These are phyloP conservation scores for Apiospora hydei DNA, from an alignment of 2,329 filamentous ascomycete genomes.

Conservation along the genomic window DNA sequence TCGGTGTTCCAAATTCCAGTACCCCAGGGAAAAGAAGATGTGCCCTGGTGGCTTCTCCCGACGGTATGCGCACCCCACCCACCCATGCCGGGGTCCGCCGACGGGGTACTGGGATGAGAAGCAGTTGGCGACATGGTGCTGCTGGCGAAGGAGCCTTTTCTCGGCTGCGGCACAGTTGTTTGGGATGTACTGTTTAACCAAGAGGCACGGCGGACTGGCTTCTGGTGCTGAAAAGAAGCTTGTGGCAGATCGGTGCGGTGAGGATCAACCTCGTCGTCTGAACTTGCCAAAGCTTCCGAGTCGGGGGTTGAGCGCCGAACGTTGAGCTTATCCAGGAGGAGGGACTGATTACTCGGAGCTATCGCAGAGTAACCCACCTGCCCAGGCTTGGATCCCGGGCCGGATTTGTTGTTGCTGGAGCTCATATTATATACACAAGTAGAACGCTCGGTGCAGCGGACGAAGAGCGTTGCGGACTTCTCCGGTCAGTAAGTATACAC, in stretches of 20 bases:
- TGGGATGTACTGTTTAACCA: conserved; percentile 87
- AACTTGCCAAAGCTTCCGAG: conserved; percentile 91
- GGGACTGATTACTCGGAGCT: conserved; percentile 66
- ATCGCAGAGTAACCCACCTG: conserved; percentile 53
- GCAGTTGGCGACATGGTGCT: conserved; percentile 79
- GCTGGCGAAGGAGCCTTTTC: conserved; percentile 80
- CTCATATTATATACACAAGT: conserved; percentile 50
- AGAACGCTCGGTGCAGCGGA: background rate
- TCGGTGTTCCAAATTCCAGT: conserved; percentile 84
- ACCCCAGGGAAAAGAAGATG: conserved; percentile 72
- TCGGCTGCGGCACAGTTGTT: conserved; percentile 61
- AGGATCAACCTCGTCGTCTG: conserved; percentile 87
- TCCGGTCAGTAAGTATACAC: background rate
- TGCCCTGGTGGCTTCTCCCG: conserved; percentile 53
- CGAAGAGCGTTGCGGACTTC: conserved; percentile 2
- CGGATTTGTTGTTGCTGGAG: conserved; percentile 57
- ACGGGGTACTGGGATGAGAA: conserved; percentile 83
- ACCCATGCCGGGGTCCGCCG: conserved; percentile 64
- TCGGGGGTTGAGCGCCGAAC: conserved; percentile 88
- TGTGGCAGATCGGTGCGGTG: conserved; percentile 61
- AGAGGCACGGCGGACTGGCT: conserved; percentile 75
- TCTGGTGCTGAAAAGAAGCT: conserved; percentile 58
- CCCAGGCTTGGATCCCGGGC: conserved; percentile 59
- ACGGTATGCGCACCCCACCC: conserved; percentile 62
- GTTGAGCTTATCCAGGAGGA: conserved; percentile 78